Conservation (phyloP, 768 basidiomycete species). For the Hypholoma sublateritium region DNA sequence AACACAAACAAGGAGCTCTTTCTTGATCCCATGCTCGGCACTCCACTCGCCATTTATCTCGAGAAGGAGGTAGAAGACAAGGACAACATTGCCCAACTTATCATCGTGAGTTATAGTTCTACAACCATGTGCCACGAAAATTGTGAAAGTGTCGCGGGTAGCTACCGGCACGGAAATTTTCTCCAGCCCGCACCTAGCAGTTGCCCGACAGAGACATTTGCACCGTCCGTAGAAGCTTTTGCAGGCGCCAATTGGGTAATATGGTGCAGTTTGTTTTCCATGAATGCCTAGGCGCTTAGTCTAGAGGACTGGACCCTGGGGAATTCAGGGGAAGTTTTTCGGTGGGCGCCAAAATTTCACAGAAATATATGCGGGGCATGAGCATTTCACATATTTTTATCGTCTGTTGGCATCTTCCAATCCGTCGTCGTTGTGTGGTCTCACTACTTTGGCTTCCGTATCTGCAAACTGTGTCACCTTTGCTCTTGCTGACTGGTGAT, state of each 20-base stretch:
- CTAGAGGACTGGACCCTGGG: no score
- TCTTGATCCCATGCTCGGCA: conserved; percentile 81
- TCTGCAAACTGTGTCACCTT: background rate
- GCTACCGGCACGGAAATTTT: no score
- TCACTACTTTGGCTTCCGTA: background rate
- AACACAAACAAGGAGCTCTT: conserved; percentile 56
- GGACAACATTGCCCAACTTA: conserved; percentile 58
- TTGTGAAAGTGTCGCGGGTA: background rate
- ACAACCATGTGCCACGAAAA: background rate
- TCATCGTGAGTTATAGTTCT: conserved; percentile 53
- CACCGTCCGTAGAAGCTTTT: no score
- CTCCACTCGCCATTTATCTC: conserved; percentile 71
- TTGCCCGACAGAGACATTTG: no score
- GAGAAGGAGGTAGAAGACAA: conserved; percentile 80
- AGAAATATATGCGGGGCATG: no score
- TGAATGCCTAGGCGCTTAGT: no score
- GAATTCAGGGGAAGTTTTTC: no score
- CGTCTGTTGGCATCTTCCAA: background rate
- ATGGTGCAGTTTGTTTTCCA: no score
- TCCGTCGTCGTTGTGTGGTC: background rate
- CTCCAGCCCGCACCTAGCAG: no score
- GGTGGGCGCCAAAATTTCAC: no score
- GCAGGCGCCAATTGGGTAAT: no score
- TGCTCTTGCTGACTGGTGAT: background rate
- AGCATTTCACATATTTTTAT: no score